A percentile compares a stretch with the other conserved stretches of the same genome.
phyloP scores from a whole-genome alignment of 2,329 filamentous ascomycete genomes.

The Kalaharituber pfeilii region DNA sequence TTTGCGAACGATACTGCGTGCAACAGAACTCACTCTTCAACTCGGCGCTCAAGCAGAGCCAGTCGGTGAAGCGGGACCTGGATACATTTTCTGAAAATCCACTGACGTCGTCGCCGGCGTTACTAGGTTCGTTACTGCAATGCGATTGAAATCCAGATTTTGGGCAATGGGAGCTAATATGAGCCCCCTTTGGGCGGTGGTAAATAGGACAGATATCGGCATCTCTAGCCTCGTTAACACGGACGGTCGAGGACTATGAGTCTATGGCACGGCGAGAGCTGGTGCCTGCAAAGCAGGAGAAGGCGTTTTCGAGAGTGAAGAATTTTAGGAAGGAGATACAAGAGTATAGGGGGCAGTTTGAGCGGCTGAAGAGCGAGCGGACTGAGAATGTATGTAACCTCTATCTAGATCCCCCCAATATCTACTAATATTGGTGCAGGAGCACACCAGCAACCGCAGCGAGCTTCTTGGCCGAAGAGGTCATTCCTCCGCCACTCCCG shows the following conservation, averaged over 20 bases:
- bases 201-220: constrained; percentile 51
- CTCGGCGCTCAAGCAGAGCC: constrained; percentile 67
- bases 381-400: constrained; percentile 47
- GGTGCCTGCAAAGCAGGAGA: constrained; percentile 77
- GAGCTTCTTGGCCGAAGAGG: constrained; percentile 70
- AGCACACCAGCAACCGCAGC: constrained; percentile 47
- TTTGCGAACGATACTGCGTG: no score
- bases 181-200: background rate
- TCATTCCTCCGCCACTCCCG: constrained; percentile 54
- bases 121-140: constrained; percentile 26
- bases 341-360: constrained; percentile 63
- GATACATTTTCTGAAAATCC: constrained; percentile 47
- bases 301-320: constrained; percentile 68
- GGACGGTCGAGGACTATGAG: constrained; percentile 85
- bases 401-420: background rate
- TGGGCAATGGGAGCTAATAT: background rate
- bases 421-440: constrained; percentile 31
- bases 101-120: constrained; percentile 40
- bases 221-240: constrained; percentile 63
- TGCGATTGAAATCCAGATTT: background rate
- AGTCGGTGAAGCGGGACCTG: constrained; percentile 59
- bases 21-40: constrained; percentile 83
- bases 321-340: constrained; percentile 69
- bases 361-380: constrained; percentile 54
- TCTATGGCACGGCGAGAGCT: constrained; percentile 72